Base-by-base conservation (phyloP, 225 moss, liverwort and hornwort genomes). In the Pseudoscleropodium purum region DNA sequence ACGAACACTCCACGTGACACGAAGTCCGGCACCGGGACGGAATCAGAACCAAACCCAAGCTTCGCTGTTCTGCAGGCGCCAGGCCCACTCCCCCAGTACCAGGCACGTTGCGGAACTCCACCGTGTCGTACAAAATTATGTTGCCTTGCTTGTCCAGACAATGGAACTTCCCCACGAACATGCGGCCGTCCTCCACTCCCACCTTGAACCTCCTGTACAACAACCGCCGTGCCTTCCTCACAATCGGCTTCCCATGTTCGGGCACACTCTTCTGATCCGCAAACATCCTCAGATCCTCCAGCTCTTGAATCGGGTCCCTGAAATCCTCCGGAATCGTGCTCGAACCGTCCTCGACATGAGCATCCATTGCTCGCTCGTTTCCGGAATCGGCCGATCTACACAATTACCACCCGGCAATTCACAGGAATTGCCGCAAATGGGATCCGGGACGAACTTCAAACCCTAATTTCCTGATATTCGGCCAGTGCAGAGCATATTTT, bases 111-210 rank as follows among this genome's bases (percentile, higher is more conserved):
- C 93, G 94, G 27, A 91, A 94, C 92, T 97, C 96, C 79, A 90
- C 49, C 12, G 97, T 97, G 59, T 96, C 95, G 47, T 93, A 95
- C 84, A 97, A 84, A 82, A 97, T 97, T 47, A 97, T 92, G 83
- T 97, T 97, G 36, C 97, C 97, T 92, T 96, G 97, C 93, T 96
- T 97, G 87, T 95, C 97, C 73, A 97, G 83, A 69, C 97, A 97
- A 82, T 97, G 96, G 66, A 97, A 97, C 86, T 93, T 96, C 73
- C 97, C 97, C 41, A 94, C 87, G 63, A 97, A 95, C 54, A 93
- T 90, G 61, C 97, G 95, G 29, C 95, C 95, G 84, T 97, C 97
- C 85, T 92, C 95, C 85, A 97, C 97, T n/a, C 96, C 95, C 41
- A 97, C 94, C 87, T 95, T 94, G 66, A 97, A 73, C 79, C 94